phyloP scores from a whole-genome alignment of 176 grass and related monocot genomes.

The Hsuehochloa calcarea region DNA sequence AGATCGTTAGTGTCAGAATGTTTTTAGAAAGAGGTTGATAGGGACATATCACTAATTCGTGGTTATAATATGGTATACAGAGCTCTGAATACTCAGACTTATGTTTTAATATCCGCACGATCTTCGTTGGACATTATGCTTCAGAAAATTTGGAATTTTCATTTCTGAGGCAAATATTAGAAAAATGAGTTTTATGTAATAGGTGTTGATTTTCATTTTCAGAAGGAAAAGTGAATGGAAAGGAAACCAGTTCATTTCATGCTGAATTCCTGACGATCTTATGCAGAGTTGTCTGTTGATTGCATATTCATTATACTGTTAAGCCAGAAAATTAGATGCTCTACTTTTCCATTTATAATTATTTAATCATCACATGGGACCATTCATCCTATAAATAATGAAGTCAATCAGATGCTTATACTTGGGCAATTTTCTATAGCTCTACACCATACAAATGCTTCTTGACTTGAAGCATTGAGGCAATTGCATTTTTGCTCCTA shows the following conservation, averaged over 20 bases:
- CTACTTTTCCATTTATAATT: neutral
- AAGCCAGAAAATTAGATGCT: neutral
- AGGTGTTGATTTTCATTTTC: neutral
- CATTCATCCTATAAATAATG: neutral
- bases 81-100: neutral
- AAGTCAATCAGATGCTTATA: conserved; percentile 12
- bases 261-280: neutral
- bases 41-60: neutral
- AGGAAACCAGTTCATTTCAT: neutral
- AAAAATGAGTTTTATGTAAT: neutral
- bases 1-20: neutral
- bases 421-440: neutral
- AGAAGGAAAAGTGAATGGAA: neutral
- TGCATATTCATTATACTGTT: neutral
- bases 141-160: neutral
- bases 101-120: neutral
- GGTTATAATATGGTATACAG: neutral
- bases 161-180: neutral
- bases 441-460: neutral
- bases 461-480: neutral
- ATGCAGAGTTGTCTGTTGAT: neutral
- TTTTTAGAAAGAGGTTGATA: neutral
- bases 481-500: neutral
- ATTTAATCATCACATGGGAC: neutral
- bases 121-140: neutral